Base-by-base conservation (phyloP, 2,329 filamentous ascomycete genomes). In the Microthyrium microscopicum region DNA sequence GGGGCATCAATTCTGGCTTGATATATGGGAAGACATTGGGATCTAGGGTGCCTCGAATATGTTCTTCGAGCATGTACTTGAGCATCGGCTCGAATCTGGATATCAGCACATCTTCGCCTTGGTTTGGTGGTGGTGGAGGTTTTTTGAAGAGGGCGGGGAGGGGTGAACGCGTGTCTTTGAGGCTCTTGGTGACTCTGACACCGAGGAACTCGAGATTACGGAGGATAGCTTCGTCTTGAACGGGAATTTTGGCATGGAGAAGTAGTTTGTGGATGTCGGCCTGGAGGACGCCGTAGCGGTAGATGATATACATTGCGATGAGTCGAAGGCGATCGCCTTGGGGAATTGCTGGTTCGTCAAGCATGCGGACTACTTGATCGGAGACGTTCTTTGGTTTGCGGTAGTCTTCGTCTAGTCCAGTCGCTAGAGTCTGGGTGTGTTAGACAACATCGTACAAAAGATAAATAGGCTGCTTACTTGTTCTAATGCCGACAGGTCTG, bases 381-480 rank as follows among this genome's bases (percentile, higher is more conserved):
- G 85, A 73, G 31, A 93, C 58, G 46, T 91, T 83, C 56, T 91
- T 94, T 7, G 87, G 80, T 51, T 89, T 92, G 47, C 78, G 77
- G 48, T 77, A 79, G 48, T 94, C 85, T 55, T 95, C 87, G 45
- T 95, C 89, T 4, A 94, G 60, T 0, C 89, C 89, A 1, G 89
- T 95, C 7, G 85, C 80, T 42, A 98, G 65, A 19, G 74, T n/a
- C n/a, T n/a, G n/a, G n/a, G n/a, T n/a, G n/a, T n/a, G n/a, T n/a
- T n/a, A n/a, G n/a, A n/a, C 82, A 4, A 5, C 8, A 19, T 31
- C 9, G 3, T 27, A 9, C 27, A 11, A 9, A 17, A 9, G 27
- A 11, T 11, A 17, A 29, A 29, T 9, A 29, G 9, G 39, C 45
- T n/a, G n/a, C 36, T n/a, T 46, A 68, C 65, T 56, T 95, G 89